Conservation (phyloP, 257 asterid species). For the Solanum medicagineum region DNA sequence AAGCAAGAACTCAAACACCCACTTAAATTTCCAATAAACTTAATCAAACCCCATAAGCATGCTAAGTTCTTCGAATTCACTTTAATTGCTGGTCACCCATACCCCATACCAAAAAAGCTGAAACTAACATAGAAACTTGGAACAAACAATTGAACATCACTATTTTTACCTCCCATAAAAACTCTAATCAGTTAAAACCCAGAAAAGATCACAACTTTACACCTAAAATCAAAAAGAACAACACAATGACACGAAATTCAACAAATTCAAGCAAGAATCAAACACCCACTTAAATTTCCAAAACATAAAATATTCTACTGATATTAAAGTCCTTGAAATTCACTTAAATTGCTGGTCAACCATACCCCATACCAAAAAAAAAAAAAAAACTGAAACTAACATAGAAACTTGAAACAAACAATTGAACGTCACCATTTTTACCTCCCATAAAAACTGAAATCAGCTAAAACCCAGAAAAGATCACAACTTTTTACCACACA, state of each 20-base stretch:
- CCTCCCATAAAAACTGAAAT: background rate
- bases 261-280: background rate
- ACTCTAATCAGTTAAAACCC: background rate
- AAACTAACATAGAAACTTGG: background rate
- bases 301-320: background rate
- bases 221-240: background rate
- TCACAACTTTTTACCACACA: background rate
- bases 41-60: background rate
- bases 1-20: background rate
- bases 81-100: background rate
- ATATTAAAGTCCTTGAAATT: background rate
- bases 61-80: background rate
- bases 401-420: background rate
- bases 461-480: background rate
- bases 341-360: background rate
- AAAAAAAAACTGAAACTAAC: background rate
- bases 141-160: background rate
- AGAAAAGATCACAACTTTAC: background rate
- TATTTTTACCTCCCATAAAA: background rate
- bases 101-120: background rate
- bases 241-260: background rate
- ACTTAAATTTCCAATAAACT: background rate
- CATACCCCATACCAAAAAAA: background rate
- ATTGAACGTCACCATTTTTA: background rate
- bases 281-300: background rate